A percentile compares a stretch with the other conserved stretches of the same genome.
phyloP scores from a whole-genome alignment of 305 asterid genomes.

The Solanum hybrid region DNA sequence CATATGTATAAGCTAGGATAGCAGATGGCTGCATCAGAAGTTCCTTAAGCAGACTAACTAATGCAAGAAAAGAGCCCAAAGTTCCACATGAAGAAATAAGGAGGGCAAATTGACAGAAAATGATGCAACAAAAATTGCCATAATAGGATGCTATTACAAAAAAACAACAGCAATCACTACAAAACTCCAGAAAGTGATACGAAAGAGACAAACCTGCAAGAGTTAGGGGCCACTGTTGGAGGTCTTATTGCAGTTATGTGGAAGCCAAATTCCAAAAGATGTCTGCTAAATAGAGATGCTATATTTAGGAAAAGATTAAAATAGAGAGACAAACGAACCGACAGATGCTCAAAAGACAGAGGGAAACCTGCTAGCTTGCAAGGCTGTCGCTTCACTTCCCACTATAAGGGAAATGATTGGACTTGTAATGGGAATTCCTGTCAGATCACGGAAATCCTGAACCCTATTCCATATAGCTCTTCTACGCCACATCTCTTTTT shows the following conservation, averaged over 20 bases:
- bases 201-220: slow-evolving; percentile 67
- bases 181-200: not conserved
- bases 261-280: slow-evolving; percentile 67
- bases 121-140: not conserved
- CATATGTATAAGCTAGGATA: not conserved
- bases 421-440: slow-evolving; percentile 69
- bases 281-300: slow-evolving; percentile 34
- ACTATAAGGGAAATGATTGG: slow-evolving; percentile 82
- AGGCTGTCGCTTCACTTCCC: slow-evolving; percentile 80
- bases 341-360: not conserved
- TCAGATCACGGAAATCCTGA: slow-evolving; percentile 59
- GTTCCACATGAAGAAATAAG: not conserved
- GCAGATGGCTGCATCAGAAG: not conserved
- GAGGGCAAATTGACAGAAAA: not conserved
- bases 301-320: not conserved
- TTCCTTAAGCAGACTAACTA: not conserved
- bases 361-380: slow-evolving; percentile 80
- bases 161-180: not conserved
- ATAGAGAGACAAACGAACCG: not conserved
- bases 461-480: slow-evolving; percentile 54
- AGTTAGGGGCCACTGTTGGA: slow-evolving; percentile 94
- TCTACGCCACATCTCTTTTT: slow-evolving; percentile 87
- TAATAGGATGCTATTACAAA: not conserved
- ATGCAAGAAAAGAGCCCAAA: not conserved
- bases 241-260: slow-evolving; percentile 90